These are phyloP conservation scores for Chionographis japonica DNA, from an alignment of 106 monocot species.

Conservation along the genomic window DNA sequence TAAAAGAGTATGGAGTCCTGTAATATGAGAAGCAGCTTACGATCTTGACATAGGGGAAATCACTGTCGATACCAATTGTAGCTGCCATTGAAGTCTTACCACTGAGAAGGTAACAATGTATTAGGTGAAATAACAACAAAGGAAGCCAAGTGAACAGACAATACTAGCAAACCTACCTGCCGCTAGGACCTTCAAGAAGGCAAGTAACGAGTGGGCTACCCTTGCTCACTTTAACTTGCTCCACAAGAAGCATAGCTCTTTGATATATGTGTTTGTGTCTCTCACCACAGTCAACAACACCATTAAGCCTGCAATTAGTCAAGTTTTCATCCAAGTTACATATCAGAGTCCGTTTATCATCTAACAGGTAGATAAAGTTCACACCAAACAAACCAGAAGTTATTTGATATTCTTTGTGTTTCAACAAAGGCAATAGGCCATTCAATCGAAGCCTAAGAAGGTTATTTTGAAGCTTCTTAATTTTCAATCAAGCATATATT, in stretches of 20 bases:
- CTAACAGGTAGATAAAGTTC: too few species aligned
- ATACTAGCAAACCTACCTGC: slow-evolving; percentile 46
- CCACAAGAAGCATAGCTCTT: slow-evolving; percentile 81
- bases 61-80: slow-evolving; percentile 86
- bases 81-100: slow-evolving; percentile 93
- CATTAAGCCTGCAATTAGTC: slow-evolving; percentile 61
- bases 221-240: slow-evolving; percentile 92
- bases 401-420: too few species aligned
- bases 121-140: slow-evolving; percentile 8
- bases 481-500: too few species aligned
- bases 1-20: too few species aligned
- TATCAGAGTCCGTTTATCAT: too few species aligned
- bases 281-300: slow-evolving; percentile 86
- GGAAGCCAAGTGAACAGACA: slow-evolving; percentile 1
- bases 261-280: slow-evolving; percentile 72
- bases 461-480: too few species aligned
- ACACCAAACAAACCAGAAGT: too few species aligned
- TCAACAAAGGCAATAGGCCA: too few species aligned
- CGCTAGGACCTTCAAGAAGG: slow-evolving; percentile 86
- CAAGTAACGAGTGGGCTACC: slow-evolving; percentile 94
- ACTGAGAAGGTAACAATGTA: slow-evolving; percentile 35
- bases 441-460: too few species aligned
- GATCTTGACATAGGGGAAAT: slow-evolving; percentile 94
- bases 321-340: background rate
- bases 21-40: slow-evolving; percentile 46